A percentile compares a stretch with the other conserved stretches of the same genome.
Evolutionary conservation across 805 yeast genomes (phyloP).

Genomic region (Tetrapisispora taiwanensis): DNA sequence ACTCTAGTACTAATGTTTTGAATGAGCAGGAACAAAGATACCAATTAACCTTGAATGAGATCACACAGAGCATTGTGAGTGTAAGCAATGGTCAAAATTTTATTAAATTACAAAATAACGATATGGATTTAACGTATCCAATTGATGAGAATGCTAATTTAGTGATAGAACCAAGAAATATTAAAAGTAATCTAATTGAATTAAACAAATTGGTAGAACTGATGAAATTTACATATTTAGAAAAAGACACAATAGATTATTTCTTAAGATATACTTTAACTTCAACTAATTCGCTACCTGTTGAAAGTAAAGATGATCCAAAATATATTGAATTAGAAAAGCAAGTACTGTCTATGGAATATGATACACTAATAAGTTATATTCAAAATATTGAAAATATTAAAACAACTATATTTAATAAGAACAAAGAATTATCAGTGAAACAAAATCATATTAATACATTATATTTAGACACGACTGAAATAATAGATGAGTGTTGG

Average conservation of each 20-base stretch:
- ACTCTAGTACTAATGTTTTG: constrained; percentile 12
- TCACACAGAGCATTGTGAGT: constrained; percentile 15
- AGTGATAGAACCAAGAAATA: constrained; percentile 11
- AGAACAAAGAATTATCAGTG: constrained; percentile 12
- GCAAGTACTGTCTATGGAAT: constrained; percentile 15
- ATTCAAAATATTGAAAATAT: constrained; percentile 14
- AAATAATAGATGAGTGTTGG: constrained; percentile 21
- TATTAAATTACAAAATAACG: constrained; percentile 1
- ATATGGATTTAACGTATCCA: not conserved
- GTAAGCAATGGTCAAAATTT: constrained; percentile 17
- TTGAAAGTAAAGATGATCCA: constrained; percentile 19
- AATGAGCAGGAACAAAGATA: constrained; percentile 16
- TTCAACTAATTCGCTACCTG: constrained; percentile 11
- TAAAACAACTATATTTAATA: constrained; percentile 10
- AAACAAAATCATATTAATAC: constrained; percentile 18
- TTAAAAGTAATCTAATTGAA: constrained; percentile 13
- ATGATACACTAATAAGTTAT: constrained; percentile 10
- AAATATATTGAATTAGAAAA: constrained; percentile 12
- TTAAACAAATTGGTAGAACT: constrained; percentile 16
- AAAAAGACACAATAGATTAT: constrained; percentile 26
- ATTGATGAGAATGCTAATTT: not conserved
- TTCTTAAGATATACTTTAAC: constrained; percentile 24
- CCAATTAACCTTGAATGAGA: constrained; percentile 13
- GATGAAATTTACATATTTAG: constrained; percentile 20
- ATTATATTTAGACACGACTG: constrained; percentile 13